These are phyloP conservation scores for Nicotiana noctiflora DNA, from an alignment of 257 asterid genomes.

Conservation along the genomic window DNA sequence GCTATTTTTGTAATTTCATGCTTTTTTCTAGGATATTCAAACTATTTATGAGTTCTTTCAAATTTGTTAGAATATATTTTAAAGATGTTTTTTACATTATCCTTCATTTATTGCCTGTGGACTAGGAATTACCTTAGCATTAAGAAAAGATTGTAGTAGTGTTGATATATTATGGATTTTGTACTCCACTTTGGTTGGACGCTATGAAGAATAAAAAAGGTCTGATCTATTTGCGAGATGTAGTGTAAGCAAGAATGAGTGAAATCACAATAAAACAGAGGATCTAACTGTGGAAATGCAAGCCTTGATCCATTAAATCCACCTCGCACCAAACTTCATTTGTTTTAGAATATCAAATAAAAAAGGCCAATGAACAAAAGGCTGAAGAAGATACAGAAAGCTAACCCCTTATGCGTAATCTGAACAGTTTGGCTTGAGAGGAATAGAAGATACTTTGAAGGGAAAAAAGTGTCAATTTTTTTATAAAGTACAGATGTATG, in stretches of 20 bases:
- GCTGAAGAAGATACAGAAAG: no score
- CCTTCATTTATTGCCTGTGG: not conserved
- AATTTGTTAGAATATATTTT: not conserved
- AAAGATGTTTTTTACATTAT: not conserved
- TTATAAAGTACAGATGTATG: no score
- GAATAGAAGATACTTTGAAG: no score
- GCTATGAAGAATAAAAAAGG: not conserved
- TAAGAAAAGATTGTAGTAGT: not conserved
- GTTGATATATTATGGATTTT: not conserved
- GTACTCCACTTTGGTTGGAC: not conserved
- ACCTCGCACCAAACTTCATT: no score
- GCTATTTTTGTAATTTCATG: not conserved
- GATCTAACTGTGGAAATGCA: no score
- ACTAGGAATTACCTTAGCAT: not conserved
- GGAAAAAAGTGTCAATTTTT: no score
- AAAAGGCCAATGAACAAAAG: no score
- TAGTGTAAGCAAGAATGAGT: not conserved
- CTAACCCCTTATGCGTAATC: no score
- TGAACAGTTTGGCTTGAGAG: no score
- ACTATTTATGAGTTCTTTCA: not conserved
- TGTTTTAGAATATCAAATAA: no score
- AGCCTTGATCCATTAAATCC: no score
- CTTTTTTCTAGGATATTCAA: not conserved
- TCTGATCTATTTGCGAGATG: not conserved
- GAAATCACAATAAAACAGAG: not conserved